Conservation (phyloP, 768 basidiomycete genomes). For the Candolleomyces eurysporus region DNA sequence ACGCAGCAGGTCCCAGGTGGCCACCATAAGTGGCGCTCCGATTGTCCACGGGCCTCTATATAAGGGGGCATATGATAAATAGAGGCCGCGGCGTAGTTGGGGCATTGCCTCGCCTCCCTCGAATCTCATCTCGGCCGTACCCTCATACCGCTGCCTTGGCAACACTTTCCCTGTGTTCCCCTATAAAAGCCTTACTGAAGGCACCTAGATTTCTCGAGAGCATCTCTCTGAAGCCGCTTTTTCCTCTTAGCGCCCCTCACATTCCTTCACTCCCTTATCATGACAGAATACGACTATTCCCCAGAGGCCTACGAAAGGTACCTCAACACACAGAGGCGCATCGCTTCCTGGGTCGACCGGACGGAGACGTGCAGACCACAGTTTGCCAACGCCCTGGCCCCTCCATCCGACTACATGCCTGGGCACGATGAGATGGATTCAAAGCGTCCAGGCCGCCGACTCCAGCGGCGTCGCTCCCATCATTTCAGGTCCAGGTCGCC, state of each 20-base stretch:
- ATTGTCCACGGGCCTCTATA: slow-evolving; percentile 3
- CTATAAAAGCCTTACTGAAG: slow-evolving; percentile 6
- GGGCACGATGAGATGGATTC: slow-evolving; percentile 8
- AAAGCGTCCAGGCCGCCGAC: slow-evolving; percentile 8
- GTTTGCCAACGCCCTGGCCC: slow-evolving; percentile 8
- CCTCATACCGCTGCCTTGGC: slow-evolving; percentile 10
- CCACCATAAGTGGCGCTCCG: slow-evolving; percentile 2
- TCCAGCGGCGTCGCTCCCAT: slow-evolving; percentile 2
- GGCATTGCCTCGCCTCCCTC: slow-evolving; percentile 6
- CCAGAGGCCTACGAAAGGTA: slow-evolving; percentile 50
- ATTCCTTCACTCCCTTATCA: slow-evolving; percentile 16
- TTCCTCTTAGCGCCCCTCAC: neutral
- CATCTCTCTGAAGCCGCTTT: neutral
- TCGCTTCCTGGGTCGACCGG: slow-evolving; percentile 49
- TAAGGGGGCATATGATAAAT: neutral
- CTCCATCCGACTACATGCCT: slow-evolving; percentile 6
- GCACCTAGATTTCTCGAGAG: neutral
- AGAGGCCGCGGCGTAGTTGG: neutral
- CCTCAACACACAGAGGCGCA: slow-evolving; percentile 44
- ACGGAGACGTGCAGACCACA: slow-evolving; percentile 37
- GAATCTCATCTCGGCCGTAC: neutral
- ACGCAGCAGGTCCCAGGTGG: neutral
- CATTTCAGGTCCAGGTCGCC: slow-evolving; percentile 14
- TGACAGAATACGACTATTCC: slow-evolving; percentile 65
- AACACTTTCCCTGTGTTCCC: slow-evolving; percentile 2